Base-by-base conservation (phyloP, 805 yeast genomes). In the Wickerhamiella cacticola region DNA sequence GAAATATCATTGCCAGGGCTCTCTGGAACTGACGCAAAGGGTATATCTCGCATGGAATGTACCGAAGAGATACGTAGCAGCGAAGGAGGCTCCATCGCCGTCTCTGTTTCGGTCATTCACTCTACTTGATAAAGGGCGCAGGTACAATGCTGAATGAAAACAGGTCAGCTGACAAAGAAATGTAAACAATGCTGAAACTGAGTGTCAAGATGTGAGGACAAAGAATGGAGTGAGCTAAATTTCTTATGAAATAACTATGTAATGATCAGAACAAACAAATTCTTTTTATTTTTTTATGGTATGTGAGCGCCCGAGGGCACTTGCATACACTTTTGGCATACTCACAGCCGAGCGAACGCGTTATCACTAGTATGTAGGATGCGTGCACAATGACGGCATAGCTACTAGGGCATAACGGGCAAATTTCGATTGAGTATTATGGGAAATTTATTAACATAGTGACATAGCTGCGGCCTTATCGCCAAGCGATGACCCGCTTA, bases 11-110 rank as follows among this genome's bases (percentile, higher is more conserved):
- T 18, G 3, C 16, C 15, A 3, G 43, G 43, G 24, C 22, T 31
- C 22, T 29, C 39, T 5, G 29, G n/a, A 9, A 18, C 29, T 5
- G 12, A 24, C 24, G 56, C 59, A 10, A 49, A 48, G 3, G 61
- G 59, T 31, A 57, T 56, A 28, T 57, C 61, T 5, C 59, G 46
- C 40, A 56, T 45, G 10, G 56, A 52, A 18, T 49, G 52, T n/a
- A 57, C 56, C 10, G 49, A 42, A n/a, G 48, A 35, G 23, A 50
- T 44, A 18, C 52, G 48, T 6, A 29, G 31, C 29, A 50, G 47
- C 34, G 34, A 23, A 40, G 23, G 31, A 19, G 40, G 13, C 40
- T 35, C 40, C n/a, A 35, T 19, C n/a, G 40, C 40, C 40, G 40
- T 35, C 25, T 35, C 40, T 8, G 25, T 35, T 35, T 35, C 40